Evolutionary conservation across 441 rosid species (phyloP), one percentile per base, ranked within the genome.

Genomic region (Gossypium davidsonii): DNA sequence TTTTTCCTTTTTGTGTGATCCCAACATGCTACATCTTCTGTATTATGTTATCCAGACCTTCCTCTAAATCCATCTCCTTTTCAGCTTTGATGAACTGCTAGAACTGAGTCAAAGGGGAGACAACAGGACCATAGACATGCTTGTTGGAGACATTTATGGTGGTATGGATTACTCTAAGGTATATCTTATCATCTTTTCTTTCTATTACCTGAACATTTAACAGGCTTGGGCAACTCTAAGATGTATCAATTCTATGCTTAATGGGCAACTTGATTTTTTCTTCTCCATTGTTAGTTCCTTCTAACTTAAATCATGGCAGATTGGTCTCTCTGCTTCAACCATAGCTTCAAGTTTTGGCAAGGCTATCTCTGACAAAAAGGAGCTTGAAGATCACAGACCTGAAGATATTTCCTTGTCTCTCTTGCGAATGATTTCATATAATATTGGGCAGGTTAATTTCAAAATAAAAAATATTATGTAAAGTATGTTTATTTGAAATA

Each of bases 261-360:
- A 8, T 49, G 23, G 42, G 17, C 18, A 3, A 8, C 15, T 14
- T 67, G 15, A 4, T 15, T 28, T 4, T 67, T 2, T 9, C 26
- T 48, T 49, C 25, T 67, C 25, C 25, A 4, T n/a, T 26, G 59
- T 51, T 51, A 28, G 9, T 14, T 77, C 71, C 20, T 28, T 62
- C 28, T 46, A 25, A 72, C 57, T 63, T 74, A 25, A 57, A 51
- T 74, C 42, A 12, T 74, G 55, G 21, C 79, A 96, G 98, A 92
- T 96, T 80, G 99, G 98, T 79, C 94, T 96, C 56, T 93, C 99
- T 55, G 95, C 99, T 71, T 89, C 99, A 80, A 91, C 98, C 37
- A 93, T 93, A 72, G 98, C 99, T 67, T 92, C 98, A 76, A 96
- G 98, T 82, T 96, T 93, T 79, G 98, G 98, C 79, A 96, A 96